Base-by-base conservation (phyloP, 306 rosid species). In the Castanea mollissima region DNA sequence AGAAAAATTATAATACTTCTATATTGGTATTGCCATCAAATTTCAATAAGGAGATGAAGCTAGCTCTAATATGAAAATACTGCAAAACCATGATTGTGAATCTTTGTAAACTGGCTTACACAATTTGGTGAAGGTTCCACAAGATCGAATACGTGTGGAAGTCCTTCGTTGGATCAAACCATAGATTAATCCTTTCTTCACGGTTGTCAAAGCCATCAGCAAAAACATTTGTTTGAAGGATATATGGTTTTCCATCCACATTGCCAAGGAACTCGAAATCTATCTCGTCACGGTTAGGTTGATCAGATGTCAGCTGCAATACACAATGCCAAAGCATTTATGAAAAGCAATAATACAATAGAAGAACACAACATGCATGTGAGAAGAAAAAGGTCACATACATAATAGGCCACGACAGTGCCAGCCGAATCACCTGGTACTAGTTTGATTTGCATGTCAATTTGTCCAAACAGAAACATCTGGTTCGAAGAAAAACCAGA, bases 121-220 rank as follows among this genome's bases (percentile, higher is more conserved):
- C 93, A 86, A 94, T 92, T 75, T 94, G 99, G 80, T 87, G 89
- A 79, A 90, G 80, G 87, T 94, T 94, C 97, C 99, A 94, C 44
- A 92, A 23, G 2, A 94, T 80, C 55, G 99, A 94, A 83, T 94
- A 92, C 60, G 95, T 90, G 57, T 94, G 99, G 73, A 90, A 91
- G 86, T 92, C 91, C 71, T 83, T 78, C 60, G 97, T 87, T 29
- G 99, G 99, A 91, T 94, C 99, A 88, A 94, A 94, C 99, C 97
- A 94, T 20, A 94, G 89, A 54, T 81, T 85, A 79, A 94, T 89
- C 83, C 99, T 92, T 83, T 92, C 97, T 44, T 94, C 99, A 65
- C 97, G 72, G 80, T 90, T 85, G 83, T 74, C 97, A 12, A 74
- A 85, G 29, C 99, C 99, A 68, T 92, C 87, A 5, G 91, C 97